Percentiles rank a stretch among this genome's conserved stretches.
Evolutionary conservation across 306 rosid species (phyloP).

Genomic region (Citrullus colocynthis): DNA sequence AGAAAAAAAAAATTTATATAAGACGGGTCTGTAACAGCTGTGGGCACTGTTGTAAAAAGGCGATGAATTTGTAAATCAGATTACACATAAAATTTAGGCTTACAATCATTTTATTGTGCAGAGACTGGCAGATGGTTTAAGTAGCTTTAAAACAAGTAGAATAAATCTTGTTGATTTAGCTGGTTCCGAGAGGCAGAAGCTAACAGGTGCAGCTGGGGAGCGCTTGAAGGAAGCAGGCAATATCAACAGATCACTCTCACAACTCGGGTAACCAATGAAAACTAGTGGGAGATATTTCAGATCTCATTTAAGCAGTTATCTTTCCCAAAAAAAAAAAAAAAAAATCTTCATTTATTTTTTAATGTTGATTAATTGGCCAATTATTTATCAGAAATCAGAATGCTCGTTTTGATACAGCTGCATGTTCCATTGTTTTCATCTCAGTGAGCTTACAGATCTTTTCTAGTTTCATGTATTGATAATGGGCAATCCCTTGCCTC

Average conservation of each 20-base stretch:
- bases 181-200: constrained; percentile 92
- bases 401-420: background rate
- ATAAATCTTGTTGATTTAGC: constrained; percentile 97
- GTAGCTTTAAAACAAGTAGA: constrained; percentile 92
- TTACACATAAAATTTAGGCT: background rate
- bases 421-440: background rate
- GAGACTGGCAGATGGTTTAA: constrained; percentile 62
- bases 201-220: constrained; percentile 95
- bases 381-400: background rate
- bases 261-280: constrained; percentile 69
- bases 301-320: background rate
- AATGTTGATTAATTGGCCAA: background rate
- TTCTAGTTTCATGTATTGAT: background rate
- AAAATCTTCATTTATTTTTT: background rate
- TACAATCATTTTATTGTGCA: constrained; percentile 26
- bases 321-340: background rate
- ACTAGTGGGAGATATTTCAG: background rate
- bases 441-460: background rate
- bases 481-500: too few species aligned
- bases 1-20: too few species aligned
- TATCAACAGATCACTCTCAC: constrained; percentile 95
- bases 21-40: background rate
- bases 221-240: constrained; percentile 98
- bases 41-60: background rate
- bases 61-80: background rate